Evolutionary conservation across 495 filamentous ascomycete species (phyloP), one percentile per base, ranked within the genome.

Genomic region (Aspergillus kassunensis): DNA sequence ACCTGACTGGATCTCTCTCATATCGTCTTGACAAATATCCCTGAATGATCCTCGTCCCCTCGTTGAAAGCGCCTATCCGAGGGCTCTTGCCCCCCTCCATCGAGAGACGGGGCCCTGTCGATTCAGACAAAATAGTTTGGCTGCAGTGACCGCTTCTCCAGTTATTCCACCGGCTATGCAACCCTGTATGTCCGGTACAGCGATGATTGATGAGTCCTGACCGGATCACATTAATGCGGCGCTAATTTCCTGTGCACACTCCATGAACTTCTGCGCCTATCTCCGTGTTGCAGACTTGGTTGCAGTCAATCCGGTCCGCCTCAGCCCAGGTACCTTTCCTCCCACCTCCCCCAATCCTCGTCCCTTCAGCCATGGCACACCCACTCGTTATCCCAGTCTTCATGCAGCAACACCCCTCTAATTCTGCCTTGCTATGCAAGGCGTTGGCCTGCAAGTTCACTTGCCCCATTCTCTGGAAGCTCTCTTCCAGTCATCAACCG

Each of bases 381-480:
- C 58, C 56, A 56, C 57, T 21, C 44, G 43, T 52, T 37, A 36
- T 41, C 31, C 41, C 44, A 33, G 42, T 46, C 46, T 18, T 27
- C 9, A 59, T 64, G 62, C 55, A 56, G 49, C 36, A 54, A 54
- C 51, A 49, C 44, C 19, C 44, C 52, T 16, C 37, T 46, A 60
- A 71, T 54, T 71, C 70, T 70, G 70, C 70, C 70, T 73, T 65
- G 67, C 49, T 65, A 54, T 44, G 51, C 42, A 49, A 59, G 67
- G 68, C 59, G 60, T 68, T 55, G 64, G 57, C 49, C 61, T 53
- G 34, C 59, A 59, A 65, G 59, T 49, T 49, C 35, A 49, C 57
- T 52, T 53, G 62, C 46, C 57, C 53, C 42, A 61, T 65, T 55
- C 60, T 47, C 59, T 55, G 47, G 59, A 56, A 44, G 45, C 34